These are phyloP conservation scores for Tubosaeta sp. DNA, from an alignment of 768 basidiomycete genomes.

Conservation along the genomic window DNA sequence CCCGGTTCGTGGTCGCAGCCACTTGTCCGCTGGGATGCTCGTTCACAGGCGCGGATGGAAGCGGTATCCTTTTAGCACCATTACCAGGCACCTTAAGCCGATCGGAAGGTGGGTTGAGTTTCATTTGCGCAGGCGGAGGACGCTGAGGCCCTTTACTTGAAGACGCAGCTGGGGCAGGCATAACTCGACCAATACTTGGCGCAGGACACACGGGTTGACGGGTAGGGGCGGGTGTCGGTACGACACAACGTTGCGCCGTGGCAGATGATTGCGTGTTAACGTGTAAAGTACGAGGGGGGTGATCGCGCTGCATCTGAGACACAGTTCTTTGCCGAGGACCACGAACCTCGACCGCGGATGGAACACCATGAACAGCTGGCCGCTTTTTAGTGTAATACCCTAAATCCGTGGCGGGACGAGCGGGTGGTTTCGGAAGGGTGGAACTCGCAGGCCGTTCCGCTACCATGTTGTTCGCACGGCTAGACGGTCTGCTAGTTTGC, in stretches of 20 bases:
- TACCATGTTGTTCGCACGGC: slow-evolving; percentile 16
- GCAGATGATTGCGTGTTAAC: slow-evolving; percentile 14
- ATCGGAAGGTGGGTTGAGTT: slow-evolving; percentile 15
- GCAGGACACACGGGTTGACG: slow-evolving; percentile 9
- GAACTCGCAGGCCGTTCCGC: slow-evolving; percentile 10
- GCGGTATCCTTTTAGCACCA: slow-evolving; percentile 32
- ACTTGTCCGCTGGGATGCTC: slow-evolving; percentile 2
- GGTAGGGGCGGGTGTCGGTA: slow-evolving; percentile 9
- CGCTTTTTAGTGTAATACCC: slow-evolving; percentile 6
- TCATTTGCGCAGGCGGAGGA: slow-evolving; percentile 22
- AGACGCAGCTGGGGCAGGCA: slow-evolving; percentile 1
- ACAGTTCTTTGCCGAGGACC: slow-evolving; percentile 16
- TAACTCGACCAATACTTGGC: background rate
- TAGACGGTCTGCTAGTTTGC: slow-evolving; percentile 22
- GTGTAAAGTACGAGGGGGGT: slow-evolving; percentile 14
- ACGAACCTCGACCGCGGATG: slow-evolving; percentile 2
- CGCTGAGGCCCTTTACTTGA: slow-evolving; percentile 22
- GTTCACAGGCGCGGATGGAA: slow-evolving; percentile 16
- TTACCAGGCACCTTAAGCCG: slow-evolving; percentile 26
- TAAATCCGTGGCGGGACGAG: slow-evolving; percentile 3
- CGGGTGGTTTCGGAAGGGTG: slow-evolving; percentile 8
- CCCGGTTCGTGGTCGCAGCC: background rate
- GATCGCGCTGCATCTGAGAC: slow-evolving; percentile 17
- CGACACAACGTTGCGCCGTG: slow-evolving; percentile 16
- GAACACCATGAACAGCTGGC: background rate